Conservation (phyloP, 805 yeast species). For the Wickerhamia fluorescens region DNA sequence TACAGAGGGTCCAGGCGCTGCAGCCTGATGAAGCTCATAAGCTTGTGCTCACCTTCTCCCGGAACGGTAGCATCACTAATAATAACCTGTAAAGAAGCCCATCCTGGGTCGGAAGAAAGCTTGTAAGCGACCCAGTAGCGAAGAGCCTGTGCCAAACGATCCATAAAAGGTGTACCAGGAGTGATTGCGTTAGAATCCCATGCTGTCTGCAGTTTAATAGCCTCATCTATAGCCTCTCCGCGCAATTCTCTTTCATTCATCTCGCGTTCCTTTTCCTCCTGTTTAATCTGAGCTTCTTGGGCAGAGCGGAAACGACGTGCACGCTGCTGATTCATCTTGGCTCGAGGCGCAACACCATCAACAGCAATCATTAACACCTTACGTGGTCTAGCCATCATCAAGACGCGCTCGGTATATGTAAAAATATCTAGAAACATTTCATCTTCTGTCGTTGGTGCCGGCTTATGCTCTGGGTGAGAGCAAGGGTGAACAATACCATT, state of each 20-base stretch:
- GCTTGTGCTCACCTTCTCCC: slow-evolving; percentile 98
- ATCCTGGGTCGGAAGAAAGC: slow-evolving; percentile 82
- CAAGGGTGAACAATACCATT: slow-evolving; percentile 99
- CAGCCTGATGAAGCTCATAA: slow-evolving; percentile 90
- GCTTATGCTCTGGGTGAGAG: slow-evolving; percentile 94
- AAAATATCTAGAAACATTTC: slow-evolving; percentile 95
- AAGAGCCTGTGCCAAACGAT: slow-evolving; percentile 70
- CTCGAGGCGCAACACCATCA: slow-evolving; percentile 98
- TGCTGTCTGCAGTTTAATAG: slow-evolving; percentile 63
- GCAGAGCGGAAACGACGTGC: slow-evolving; percentile 91
- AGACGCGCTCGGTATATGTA: slow-evolving; percentile 84
- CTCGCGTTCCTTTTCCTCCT: slow-evolving; percentile 60
- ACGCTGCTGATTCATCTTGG: slow-evolving; percentile 96
- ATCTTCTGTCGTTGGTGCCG: slow-evolving; percentile 93
- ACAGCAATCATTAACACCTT: slow-evolving; percentile 91
- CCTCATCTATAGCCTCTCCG: slow-evolving; percentile 72
- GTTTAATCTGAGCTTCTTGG: slow-evolving; percentile 75
- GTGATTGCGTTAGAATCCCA: slow-evolving; percentile 98
- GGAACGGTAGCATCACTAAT: slow-evolving; percentile 96
- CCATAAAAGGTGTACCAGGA: slow-evolving; percentile 99
- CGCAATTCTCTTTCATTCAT: slow-evolving; percentile 51
- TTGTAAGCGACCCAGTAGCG: slow-evolving; percentile 92
- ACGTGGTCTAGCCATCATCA: slow-evolving; percentile 91
- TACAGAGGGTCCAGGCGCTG: slow-evolving; percentile 84
- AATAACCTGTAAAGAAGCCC: slow-evolving; percentile 84